A percentile compares a stretch with the other conserved stretches of the same genome.
phyloP scores from a whole-genome alignment of 495 filamentous ascomycete genomes.

The Neurospora sp. region DNA sequence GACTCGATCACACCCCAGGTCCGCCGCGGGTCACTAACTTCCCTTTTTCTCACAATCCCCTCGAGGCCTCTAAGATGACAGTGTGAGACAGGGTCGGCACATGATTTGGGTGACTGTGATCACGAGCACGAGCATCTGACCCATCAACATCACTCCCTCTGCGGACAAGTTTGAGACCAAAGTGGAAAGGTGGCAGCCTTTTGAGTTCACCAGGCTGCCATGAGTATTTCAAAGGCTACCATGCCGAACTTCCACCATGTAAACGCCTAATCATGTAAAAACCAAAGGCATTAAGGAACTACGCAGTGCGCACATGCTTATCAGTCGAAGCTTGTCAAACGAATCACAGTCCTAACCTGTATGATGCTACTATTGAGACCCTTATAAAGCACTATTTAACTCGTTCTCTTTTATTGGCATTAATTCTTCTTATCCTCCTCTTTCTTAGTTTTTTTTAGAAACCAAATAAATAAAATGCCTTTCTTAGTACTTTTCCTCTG shows the following conservation, averaged over 20 bases:
- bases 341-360: background rate
- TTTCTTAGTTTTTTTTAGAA: too few species aligned
- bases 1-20: background rate
- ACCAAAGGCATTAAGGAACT: background rate
- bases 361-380: background rate
- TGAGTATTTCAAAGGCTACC: background rate
- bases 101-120: conserved; percentile 8
- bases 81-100: conserved; percentile 16
- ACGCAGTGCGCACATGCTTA: background rate
- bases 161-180: background rate
- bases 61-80: background rate
- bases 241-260: background rate
- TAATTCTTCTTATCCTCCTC: too few species aligned
- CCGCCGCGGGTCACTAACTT: background rate
- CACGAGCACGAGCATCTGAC: background rate
- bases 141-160: background rate
- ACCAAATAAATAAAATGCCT: too few species aligned
- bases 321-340: background rate
- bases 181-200: background rate
- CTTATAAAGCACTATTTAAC: too few species aligned
- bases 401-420: too few species aligned
- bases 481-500: too few species aligned
- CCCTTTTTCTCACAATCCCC: background rate
- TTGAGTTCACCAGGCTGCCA: background rate
- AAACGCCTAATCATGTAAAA: background rate